These are phyloP conservation scores for Pyricularia grisea DNA, from an alignment of 2,329 filamentous ascomycete genomes.

Conservation along the genomic window DNA sequence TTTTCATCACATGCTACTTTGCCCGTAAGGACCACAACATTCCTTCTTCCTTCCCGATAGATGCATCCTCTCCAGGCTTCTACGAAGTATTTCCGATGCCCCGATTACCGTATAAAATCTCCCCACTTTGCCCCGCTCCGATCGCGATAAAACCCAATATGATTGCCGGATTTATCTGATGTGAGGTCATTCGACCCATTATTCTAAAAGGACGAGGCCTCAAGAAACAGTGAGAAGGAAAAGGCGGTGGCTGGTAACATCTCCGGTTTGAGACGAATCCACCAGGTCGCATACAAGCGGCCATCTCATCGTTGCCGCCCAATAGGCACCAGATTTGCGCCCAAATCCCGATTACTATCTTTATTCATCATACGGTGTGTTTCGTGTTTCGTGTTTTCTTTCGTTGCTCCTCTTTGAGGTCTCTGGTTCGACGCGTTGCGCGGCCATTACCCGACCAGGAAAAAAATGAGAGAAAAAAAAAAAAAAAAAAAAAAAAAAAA, in stretches of 20 bases:
- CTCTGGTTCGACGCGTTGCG: background rate
- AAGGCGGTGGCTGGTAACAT: background rate
- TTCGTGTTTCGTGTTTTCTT: slow-evolving; percentile 1
- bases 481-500: background rate
- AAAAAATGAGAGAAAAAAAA: background rate
- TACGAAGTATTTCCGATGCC: background rate
- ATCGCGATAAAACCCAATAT: background rate
- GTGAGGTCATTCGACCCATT: background rate
- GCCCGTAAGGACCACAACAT: background rate
- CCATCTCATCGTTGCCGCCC: background rate
- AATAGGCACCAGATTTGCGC: background rate
- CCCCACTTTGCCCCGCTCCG: background rate
- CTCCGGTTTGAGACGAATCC: background rate
- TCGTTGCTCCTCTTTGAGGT: background rate
- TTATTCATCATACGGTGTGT: background rate
- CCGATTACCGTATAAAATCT: background rate
- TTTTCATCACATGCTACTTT: background rate
- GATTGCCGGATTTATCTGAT: background rate
- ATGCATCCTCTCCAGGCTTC: background rate
- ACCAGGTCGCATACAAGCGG: background rate
- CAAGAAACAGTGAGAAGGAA: background rate
- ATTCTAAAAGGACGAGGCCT: background rate
- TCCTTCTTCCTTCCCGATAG: background rate
- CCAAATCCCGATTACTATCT: background rate
- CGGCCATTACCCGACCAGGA: background rate